phyloP scores from a whole-genome alignment of 768 basidiomycete genomes.

The Podaxis rugospora region DNA sequence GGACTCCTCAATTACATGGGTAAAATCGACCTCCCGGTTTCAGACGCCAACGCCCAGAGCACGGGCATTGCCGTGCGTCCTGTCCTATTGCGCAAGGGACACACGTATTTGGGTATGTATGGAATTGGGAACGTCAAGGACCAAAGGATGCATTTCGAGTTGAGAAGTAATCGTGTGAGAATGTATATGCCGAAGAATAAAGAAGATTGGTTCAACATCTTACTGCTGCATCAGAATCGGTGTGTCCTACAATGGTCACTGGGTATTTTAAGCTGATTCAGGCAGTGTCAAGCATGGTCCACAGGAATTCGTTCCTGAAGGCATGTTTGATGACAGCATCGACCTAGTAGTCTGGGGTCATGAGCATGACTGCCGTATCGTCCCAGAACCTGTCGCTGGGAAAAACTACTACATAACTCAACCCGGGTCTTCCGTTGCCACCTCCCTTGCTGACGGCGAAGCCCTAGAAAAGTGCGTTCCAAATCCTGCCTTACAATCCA shows the following conservation, averaged over 20 bases:
- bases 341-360: conserved; percentile 98
- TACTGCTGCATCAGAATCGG: conserved; percentile 97
- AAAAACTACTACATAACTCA: conserved; percentile 91
- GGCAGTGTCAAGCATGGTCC: conserved; percentile 89
- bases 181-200: conserved; percentile 96
- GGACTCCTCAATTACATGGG: conserved; percentile 98
- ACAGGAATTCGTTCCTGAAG: conserved; percentile 92
- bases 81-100: conserved; percentile 87
- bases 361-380: conserved; percentile 94
- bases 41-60: conserved; percentile 59
- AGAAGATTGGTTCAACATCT: conserved; percentile 91
- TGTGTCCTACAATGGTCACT: conserved; percentile 27
- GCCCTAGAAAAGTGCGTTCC: conserved; percentile 75
- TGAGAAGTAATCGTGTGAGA: conserved; percentile 87
- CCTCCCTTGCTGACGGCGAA: conserved; percentile 92
- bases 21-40: conserved; percentile 82
- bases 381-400: conserved; percentile 86
- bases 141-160: conserved; percentile 93
- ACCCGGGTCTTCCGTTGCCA: conserved; percentile 94
- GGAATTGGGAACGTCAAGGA: conserved; percentile 98
- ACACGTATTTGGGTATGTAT: conserved; percentile 84
- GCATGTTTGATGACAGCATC: conserved; percentile 94
- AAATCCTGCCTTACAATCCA: not conserved
- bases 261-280: not conserved
- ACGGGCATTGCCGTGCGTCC: conserved; percentile 85